phyloP scores from a whole-genome alignment of 129 eudicot species.

The Solidago caesia region DNA sequence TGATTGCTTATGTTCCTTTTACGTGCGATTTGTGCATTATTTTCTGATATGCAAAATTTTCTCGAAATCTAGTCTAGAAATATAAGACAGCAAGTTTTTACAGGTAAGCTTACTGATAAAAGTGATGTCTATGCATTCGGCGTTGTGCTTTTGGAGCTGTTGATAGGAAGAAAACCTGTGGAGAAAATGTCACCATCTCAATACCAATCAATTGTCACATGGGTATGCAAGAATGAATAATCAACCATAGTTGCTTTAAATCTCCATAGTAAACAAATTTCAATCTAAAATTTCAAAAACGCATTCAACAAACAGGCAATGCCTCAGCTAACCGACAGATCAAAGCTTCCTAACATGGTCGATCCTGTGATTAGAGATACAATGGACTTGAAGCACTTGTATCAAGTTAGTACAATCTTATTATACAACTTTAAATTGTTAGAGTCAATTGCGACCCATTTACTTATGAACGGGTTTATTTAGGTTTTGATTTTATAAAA shows the following conservation, averaged over 20 bases:
- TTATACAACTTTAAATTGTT: background rate
- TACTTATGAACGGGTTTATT: background rate
- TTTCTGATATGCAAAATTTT: background rate
- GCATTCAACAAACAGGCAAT: conserved; percentile 57
- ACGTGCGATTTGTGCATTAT: background rate
- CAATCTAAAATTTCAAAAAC: background rate
- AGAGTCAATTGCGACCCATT: background rate
- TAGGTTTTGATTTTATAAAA: background rate
- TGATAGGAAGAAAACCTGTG: conserved; percentile 83
- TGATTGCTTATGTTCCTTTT: background rate
- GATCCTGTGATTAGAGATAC: conserved; percentile 74
- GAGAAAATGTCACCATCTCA: conserved; percentile 72
- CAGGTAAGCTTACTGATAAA: conserved; percentile 91
- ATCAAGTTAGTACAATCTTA: conserved; percentile 57
- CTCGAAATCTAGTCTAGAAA: background rate
- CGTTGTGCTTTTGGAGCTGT: conserved; percentile 84
- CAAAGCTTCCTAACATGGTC: conserved; percentile 77
- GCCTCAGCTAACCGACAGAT: conserved; percentile 84
- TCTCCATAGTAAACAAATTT: background rate
- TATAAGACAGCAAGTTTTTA: conserved; percentile 2
- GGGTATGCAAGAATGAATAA: conserved; percentile 44
- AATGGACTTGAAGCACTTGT: conserved; percentile 91
- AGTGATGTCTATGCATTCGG: conserved; percentile 98
- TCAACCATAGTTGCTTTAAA: background rate
- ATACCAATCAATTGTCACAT: conserved; percentile 79